Evolutionary conservation across 2,329 filamentous ascomycete species (phyloP).

Genomic region (Colletotrichum camelliae): DNA sequence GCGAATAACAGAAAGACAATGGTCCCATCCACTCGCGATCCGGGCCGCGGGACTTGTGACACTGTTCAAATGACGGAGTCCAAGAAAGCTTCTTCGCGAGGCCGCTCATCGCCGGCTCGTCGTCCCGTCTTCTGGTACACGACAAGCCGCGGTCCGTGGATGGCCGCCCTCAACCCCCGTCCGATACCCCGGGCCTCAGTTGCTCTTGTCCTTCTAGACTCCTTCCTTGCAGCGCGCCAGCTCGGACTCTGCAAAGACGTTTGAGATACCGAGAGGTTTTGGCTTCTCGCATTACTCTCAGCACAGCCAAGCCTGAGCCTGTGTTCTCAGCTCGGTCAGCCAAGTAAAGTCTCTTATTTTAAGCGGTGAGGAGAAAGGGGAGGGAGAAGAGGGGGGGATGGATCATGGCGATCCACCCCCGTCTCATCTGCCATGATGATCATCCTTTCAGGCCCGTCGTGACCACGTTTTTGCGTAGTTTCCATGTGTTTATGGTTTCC

Average conservation of each 20-base stretch:
- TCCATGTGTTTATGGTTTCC: background rate
- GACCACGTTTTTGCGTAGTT: background rate
- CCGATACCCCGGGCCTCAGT: background rate
- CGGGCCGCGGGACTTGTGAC: no score
- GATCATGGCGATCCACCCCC: background rate
- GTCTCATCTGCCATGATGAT: background rate
- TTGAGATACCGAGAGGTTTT: background rate
- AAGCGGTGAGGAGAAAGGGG: background rate
- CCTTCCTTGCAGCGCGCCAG: background rate
- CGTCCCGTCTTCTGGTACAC: background rate
- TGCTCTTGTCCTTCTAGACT: background rate
- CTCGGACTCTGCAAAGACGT: background rate
- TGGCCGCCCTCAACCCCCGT: background rate
- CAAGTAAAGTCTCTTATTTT: background rate
- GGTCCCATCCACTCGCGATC: background rate
- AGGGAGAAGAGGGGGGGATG: background rate
- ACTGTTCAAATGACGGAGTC: background rate
- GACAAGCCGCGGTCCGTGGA: background rate
- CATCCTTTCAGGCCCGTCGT: background rate
- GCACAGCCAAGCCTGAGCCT: background rate
- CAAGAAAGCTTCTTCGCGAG: background rate
- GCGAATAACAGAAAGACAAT: background rate
- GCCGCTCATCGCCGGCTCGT: background rate
- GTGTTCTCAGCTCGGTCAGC: background rate
- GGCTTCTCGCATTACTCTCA: background rate